A percentile compares a stretch with the other conserved stretches of the same genome.
Evolutionary conservation across 768 basidiomycete genomes (phyloP).

Genomic region (Phaeotremella skinneri): DNA sequence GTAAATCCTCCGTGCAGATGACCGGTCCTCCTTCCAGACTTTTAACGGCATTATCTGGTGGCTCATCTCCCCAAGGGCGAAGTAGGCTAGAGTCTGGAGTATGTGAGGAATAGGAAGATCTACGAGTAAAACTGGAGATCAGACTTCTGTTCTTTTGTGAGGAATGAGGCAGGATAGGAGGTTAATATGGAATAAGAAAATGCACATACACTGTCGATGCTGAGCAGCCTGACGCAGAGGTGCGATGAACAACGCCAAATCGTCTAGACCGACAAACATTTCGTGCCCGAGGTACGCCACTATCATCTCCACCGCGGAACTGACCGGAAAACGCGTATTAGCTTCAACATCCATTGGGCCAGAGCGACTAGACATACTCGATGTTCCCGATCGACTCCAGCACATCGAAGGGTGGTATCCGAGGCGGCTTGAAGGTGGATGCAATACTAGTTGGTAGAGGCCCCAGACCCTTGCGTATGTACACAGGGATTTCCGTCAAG

Average conservation of each 20-base stretch:
- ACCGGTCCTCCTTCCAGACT: background rate
- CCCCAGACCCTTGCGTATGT: background rate
- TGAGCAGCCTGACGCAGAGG: slow-evolving; percentile 25
- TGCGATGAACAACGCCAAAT: slow-evolving; percentile 21
- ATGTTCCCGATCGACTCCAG: background rate
- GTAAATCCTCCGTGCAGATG: background rate
- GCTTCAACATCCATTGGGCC: background rate
- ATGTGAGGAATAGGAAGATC: slow-evolving; percentile 17
- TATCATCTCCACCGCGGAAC: slow-evolving; percentile 14
- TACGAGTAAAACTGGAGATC: background rate
- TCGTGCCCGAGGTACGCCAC: slow-evolving; percentile 26
- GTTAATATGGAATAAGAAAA: background rate
- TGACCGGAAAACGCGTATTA: too few species aligned
- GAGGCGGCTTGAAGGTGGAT: background rate
- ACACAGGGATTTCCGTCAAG: background rate
- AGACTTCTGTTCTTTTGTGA: too few species aligned
- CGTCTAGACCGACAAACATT: slow-evolving; percentile 26
- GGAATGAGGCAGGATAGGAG: background rate
- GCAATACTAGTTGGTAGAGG: background rate
- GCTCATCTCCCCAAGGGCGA: slow-evolving; percentile 24
- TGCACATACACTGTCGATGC: slow-evolving; percentile 19
- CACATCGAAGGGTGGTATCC: background rate
- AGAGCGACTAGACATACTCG: slow-evolving; percentile 6
- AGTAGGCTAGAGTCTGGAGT: slow-evolving; percentile 17
- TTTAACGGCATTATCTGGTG: slow-evolving; percentile 5